Base-by-base conservation (phyloP, 768 basidiomycete genomes). In the Kwoniella shandongensis region DNA sequence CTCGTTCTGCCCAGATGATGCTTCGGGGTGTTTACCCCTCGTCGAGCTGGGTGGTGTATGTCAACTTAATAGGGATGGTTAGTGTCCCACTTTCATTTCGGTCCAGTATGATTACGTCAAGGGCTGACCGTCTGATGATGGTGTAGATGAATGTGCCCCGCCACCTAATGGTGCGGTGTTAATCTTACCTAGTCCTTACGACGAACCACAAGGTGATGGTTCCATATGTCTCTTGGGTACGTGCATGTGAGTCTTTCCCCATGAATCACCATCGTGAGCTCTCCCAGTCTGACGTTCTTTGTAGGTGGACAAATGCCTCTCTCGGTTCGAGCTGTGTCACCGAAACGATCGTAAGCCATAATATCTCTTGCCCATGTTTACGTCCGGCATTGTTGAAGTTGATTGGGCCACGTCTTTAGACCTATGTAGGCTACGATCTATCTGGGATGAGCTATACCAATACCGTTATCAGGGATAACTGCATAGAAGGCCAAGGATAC, bases 41-140 rank as follows among this genome's bases (percentile, higher is more conserved):
- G 60, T 65, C 2, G 39, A 29, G 10, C 39, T 65, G 10, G 66
- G 57, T 25, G 63, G 63, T 2, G 22, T 36, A 30, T 68, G 66
- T 54, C 41, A 68, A 26, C 52, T 68, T 18, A 68, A 68, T 36
- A 39, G 66, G n/a, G 66, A 68, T 52, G 66, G 66, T 68, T 12
- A 32, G 59, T 44, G 32, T 32, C 7, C 32, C 32, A 6, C 32
- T 13, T 32, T 32, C 32, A 32, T 6, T 6, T 13, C 13, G 32
- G 6, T 32, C 32, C 32, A 13, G 32, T 32, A 13, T 32, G 32
- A 6, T 32, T 6, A 32, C 6, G 32, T 32, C 32, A 32, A 32
- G 32, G 13, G 32, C 32, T 32, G 32, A 32, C 13, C n/a, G n/a
- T n/a, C n/a, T 6, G 32, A 32, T 32, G 11, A 4, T 13, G 2